Evolutionary conservation across 495 filamentous ascomycete genomes (phyloP), one percentile per base, ranked within the genome.

Genomic region (Hypomontagnella monticulosa): DNA sequence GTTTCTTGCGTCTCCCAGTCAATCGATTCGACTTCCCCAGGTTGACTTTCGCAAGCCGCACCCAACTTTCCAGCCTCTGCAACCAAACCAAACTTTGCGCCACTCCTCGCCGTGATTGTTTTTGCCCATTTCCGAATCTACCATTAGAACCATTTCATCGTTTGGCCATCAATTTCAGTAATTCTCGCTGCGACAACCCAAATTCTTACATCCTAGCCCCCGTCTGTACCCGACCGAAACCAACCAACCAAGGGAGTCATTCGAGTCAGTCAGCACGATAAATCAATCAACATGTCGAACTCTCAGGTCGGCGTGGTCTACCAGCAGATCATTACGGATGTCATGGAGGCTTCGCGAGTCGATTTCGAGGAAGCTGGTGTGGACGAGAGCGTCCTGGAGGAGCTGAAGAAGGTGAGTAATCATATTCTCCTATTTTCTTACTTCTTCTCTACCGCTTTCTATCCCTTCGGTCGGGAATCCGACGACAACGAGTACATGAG

Each of bases 351-450:
- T 54, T 97, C 93, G 71, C 85, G 91, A 76, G 89, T 94, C 71
- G 93, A 97, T 76, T 98, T 99, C 77, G 96, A 99, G 76, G 95
- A 98, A 75, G 90, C 89, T 70, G 96, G 96, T 65, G 91, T 98
- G 61, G 92, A 95, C 59, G 90, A 91, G 73, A 79, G 85, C 66
- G 91, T 92, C 44, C 82, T 99, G 67, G 83, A 91, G 61, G 92
- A 96, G 73, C 81, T 99, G 84, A 87, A 84, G 75, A 83, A 86
- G 83, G 94, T 98, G 75, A 86, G 88, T 67, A 46, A 67, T 63
- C 36, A 52, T 64, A 66, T 61, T 68, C 60, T 60, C 59, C 56
- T 61, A 36, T 54, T 67, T 61, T 66, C 64, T 66, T 67, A 61
- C 69, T 49, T 69, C 62, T 71, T 61, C 72, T 65, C 49, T 69